Conservation (phyloP, 1,284 basidiomycete species). For the Schizophyllum commune region DNA sequence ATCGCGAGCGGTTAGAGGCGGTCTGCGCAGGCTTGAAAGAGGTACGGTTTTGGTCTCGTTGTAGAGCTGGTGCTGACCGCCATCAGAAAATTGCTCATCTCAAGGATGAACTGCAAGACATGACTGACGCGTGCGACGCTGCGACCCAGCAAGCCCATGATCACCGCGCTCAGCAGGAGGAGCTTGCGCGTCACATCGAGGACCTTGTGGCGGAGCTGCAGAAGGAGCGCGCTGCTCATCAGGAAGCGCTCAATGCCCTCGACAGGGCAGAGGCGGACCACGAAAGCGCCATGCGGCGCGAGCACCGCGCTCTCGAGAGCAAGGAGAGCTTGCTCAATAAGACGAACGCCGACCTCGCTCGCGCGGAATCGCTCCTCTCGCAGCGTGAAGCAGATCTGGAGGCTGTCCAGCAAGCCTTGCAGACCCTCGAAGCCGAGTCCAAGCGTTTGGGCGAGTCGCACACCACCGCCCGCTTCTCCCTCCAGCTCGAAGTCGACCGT, state of each 20-base stretch:
- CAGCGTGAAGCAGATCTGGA: constrained; percentile 70
- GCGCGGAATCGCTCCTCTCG: constrained; percentile 50
- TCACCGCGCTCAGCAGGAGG: constrained; percentile 62
- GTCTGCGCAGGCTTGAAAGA: constrained; percentile 73
- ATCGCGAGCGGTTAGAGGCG: constrained; percentile 66
- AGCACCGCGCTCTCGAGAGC: constrained; percentile 53
- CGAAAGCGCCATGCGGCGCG: constrained; percentile 48
- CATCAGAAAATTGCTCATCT: constrained; percentile 55
- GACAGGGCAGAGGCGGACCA: constrained; percentile 49
- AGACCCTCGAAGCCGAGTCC: constrained; percentile 56
- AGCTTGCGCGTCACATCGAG: constrained; percentile 68
- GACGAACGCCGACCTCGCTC: constrained; percentile 52
- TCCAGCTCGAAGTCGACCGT: constrained; percentile 88
- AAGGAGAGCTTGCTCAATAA: constrained; percentile 62
- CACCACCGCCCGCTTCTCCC: constrained; percentile 76
- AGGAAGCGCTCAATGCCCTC: constrained; percentile 41
- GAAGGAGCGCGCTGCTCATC: constrained; percentile 44
- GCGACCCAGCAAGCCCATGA: constrained; percentile 51
- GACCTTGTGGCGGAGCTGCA: constrained; percentile 64
- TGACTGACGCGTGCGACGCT: constrained; percentile 52
- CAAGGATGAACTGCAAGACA: constrained; percentile 57
- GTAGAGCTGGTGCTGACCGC: not conserved
- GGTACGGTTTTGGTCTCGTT: constrained; percentile 28
- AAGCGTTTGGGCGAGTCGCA: constrained; percentile 75
- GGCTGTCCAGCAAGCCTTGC: constrained; percentile 68